phyloP scores from a whole-genome alignment of 2,329 filamentous ascomycete genomes.

The Colletotrichum noveboracense region DNA sequence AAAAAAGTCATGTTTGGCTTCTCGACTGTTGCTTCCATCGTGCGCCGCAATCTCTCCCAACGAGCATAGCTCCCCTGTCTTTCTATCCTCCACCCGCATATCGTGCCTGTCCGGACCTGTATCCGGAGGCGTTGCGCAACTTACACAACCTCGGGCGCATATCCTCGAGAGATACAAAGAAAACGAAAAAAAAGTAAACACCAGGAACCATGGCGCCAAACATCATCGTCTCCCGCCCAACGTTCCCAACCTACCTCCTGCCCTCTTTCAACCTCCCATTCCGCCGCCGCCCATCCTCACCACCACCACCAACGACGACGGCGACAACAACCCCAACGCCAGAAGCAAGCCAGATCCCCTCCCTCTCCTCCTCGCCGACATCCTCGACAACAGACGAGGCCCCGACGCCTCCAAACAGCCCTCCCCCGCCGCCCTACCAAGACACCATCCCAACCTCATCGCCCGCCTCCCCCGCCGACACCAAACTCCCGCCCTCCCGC shows the following conservation, averaged over 20 bases:
- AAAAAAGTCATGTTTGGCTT: neutral
- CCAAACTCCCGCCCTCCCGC: neutral
- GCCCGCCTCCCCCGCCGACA: neutral
- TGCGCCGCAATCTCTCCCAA: neutral
- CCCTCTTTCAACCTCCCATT: conserved; percentile 56
- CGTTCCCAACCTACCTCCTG: conserved; percentile 58
- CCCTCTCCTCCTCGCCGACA: conserved; percentile 39
- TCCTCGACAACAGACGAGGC: conserved; percentile 35
- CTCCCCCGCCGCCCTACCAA: conserved; percentile 27
- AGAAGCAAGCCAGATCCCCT: conserved; percentile 31
- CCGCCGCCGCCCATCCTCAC: conserved; percentile 42
- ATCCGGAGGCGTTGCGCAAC: neutral
- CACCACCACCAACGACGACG: neutral
- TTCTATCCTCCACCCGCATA: neutral
- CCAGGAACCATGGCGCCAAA: conserved; percentile 10
- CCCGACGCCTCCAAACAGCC: conserved; percentile 26
- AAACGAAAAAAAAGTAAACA: neutral
- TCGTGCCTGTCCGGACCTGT: neutral
- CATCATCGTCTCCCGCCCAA: conserved; percentile 46
- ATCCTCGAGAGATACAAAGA: neutral
- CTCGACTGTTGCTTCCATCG: neutral
- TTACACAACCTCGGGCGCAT: neutral
- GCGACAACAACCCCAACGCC: conserved; percentile 14
- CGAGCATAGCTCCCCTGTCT: neutral
- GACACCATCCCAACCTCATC: neutral